Conservation (phyloP, 2,329 filamentous ascomycete genomes). For the Colletotrichum godetiae region DNA sequence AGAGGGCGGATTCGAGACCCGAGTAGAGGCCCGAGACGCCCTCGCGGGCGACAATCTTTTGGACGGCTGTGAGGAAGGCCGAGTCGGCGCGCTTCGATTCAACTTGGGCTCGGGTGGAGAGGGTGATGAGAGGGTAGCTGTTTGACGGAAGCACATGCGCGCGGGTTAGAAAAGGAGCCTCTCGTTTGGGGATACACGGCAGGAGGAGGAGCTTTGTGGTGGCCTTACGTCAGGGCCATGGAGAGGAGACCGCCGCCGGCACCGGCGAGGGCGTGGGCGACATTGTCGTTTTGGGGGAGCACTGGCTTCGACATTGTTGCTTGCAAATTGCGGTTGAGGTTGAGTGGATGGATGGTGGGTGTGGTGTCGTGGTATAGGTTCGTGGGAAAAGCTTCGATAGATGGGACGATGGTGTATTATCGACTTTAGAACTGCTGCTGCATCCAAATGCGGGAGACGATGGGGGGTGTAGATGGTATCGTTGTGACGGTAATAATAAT, state of each 20-base stretch:
- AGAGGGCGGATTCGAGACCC: constrained; percentile 91
- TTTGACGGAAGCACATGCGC: background rate
- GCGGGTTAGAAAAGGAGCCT: constrained; percentile 17
- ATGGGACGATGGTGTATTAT: constrained; percentile 16
- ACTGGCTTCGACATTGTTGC: constrained; percentile 65
- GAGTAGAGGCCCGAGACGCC: constrained; percentile 90
- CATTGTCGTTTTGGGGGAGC: constrained; percentile 92
- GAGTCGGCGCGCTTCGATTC: constrained; percentile 94
- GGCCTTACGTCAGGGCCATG: constrained; percentile 87
- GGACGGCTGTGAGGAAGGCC: constrained; percentile 84
- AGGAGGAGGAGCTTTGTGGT: background rate
- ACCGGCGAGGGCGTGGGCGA: constrained; percentile 92
- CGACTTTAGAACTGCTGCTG: constrained; percentile 10
- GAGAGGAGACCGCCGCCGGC: constrained; percentile 94
- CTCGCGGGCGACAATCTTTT: constrained; percentile 90
- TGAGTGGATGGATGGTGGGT: background rate
- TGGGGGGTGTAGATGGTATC: background rate
- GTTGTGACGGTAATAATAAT: constrained; percentile 4
- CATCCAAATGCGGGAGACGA: constrained; percentile 18
- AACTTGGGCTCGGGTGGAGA: constrained; percentile 97
- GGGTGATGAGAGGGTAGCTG: constrained; percentile 95
- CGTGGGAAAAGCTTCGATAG: constrained; percentile 23
- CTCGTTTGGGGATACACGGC: background rate
- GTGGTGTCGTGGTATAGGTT: background rate
- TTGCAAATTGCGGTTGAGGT: background rate